Base-by-base conservation (phyloP, 108 stramenopile genomes). In the Halocafeteria seosinensis region DNA sequence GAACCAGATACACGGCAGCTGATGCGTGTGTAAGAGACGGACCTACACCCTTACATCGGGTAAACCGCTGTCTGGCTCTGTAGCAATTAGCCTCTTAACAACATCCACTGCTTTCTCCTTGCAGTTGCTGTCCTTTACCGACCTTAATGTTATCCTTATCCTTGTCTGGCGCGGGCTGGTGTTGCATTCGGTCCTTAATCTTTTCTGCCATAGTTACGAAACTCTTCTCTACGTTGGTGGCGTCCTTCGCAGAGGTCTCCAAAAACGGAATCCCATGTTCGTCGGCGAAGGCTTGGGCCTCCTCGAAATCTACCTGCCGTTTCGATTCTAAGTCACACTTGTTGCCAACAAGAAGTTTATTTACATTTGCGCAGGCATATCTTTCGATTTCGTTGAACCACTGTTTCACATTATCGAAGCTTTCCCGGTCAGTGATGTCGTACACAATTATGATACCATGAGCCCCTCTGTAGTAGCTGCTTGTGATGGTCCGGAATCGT, bases 351-450 rank as follows among this genome's bases (percentile, higher is more conserved):
- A 98, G 83, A 37, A 98, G 89, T 78, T 93, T 98, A 81, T 94
- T 94, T 57, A 95, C 92, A 68, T 94, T 94, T 71, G 93, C 91
- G 12, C 85, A 88, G 23, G 92, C 94, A 74, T 98, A 94, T 67
- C 91, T 76, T 78, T 95, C 91, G 70, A 95, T 94, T 75, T 98
- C 96, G 71, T 95, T 90, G 36, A 98, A 80, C 96, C 96, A 98
- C 73, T 92, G 89, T 84, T 94, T 94, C 26, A 76, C 93, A 69
- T 98, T 93, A 68, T 92, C 90, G 84, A 97, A 94, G 28, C 91
- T 90, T 68, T 97, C 95, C 29, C 79, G 75, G 67, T 88, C 87
- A 23, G 95, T 97, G 6, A 92, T 87, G 66, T 97, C 95, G 72
- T 91, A 97, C 30, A 97, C 95, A 65, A 97, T 88, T 62, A 97